Base-by-base conservation (phyloP, 768 basidiomycete species). In the Suillus brevipes region DNA sequence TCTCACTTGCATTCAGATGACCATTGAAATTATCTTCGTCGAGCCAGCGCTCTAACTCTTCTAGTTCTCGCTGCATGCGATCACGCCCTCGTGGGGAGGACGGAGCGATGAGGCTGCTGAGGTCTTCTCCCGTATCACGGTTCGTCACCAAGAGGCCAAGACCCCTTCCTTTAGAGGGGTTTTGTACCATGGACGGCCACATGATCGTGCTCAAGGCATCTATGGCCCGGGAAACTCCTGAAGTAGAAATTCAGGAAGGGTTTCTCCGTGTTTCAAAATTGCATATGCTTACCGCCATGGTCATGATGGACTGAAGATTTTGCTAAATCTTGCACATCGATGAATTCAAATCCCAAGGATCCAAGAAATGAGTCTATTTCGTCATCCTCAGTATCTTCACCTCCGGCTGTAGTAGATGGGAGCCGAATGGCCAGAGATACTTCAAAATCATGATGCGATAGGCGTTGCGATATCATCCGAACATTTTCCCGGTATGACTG, bases 201-300 rank as follows among this genome's bases (percentile, higher is more conserved):
- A 94, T 92, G 70, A 95, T 86, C 1, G 93, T 93, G 74, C 91
- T 89, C 52, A 95, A 78, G 13, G 92, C 90, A 71, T 93, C 91
- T 23, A 91, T 69, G 9, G 93, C 87, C 31, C 93, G 87, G 37
- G 86, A 84, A 40, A 92, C 82, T 20, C 78, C 87, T 86, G 56
- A 42, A 59, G 36, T 61, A 6, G 8, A 13, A 58, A 14, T 16
- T 59, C 25, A 42, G 18, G 25, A 37, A 1, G 25, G 3, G 10
- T 31, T 10, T 28, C 57, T 31, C 40, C 40, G 31, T 28, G 18
- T 42, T 28, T 42, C 8, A 42, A 18, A 42, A 59, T 9, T 10
- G 34, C 40, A 40, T 40, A 25, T 34, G 36, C 70, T 64, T 38
- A 75, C 75, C 67, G 6, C 65, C 50, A 28, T 67, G 69, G 62